phyloP scores from a whole-genome alignment of 1,284 basidiomycete genomes.

The Heliocybe sulcata region DNA sequence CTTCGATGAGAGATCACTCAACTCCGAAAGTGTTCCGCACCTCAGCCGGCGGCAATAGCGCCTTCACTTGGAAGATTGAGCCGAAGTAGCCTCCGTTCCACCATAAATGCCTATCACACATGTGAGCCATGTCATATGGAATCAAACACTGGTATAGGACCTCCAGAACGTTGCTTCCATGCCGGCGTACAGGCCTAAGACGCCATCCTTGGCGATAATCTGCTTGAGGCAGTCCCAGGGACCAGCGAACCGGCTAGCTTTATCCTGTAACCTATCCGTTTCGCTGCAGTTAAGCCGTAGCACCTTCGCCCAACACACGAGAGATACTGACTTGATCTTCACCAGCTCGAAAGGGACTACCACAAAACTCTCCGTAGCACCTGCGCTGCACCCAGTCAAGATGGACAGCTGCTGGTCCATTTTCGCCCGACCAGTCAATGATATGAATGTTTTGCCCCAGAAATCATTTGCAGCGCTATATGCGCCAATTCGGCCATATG shows the following conservation, averaged over 20 bases:
- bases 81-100: constrained; percentile 96
- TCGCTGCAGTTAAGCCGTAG: not conserved
- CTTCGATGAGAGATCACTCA: not conserved
- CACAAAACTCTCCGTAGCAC: constrained; percentile 92
- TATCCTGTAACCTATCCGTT: constrained; percentile 75
- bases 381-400: constrained; percentile 88
- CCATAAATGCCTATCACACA: constrained; percentile 54
- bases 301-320: not conserved
- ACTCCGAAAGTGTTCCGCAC: constrained; percentile 30
- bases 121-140: not conserved
- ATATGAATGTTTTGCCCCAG: constrained; percentile 80
- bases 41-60: constrained; percentile 78
- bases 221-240: constrained; percentile 87
- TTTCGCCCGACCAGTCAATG: constrained; percentile 61
- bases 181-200: constrained; percentile 83
- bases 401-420: constrained; percentile 88
- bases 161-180: constrained; percentile 97
- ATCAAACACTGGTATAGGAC: constrained; percentile 26
- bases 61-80: constrained; percentile 80
- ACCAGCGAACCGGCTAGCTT: constrained; percentile 81
- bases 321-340: constrained; percentile 70
- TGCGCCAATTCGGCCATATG: not conserved
- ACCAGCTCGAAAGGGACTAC: constrained; percentile 96
- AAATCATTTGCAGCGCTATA: constrained; percentile 81
- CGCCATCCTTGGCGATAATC: constrained; percentile 70